phyloP scores from a whole-genome alignment of 257 asterid genomes.

The Przewalskia tangutica region DNA sequence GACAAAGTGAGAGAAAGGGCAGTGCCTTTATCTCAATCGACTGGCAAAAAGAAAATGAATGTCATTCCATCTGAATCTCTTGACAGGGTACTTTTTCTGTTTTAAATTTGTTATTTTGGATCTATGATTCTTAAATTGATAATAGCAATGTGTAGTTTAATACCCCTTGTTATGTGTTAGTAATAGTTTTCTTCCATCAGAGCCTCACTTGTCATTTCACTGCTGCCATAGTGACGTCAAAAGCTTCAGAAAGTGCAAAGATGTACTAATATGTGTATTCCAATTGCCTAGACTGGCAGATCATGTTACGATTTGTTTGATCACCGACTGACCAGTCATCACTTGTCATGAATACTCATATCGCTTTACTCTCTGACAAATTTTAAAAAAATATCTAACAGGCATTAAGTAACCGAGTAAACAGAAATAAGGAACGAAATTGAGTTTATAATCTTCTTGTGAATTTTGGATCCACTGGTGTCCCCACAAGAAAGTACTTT shows the following conservation, averaged over 20 bases:
- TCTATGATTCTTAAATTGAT: not conserved
- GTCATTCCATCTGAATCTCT: constrained; percentile 54
- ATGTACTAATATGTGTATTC: not conserved
- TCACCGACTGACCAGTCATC: not conserved
- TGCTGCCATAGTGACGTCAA: not conserved
- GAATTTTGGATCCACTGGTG: not conserved
- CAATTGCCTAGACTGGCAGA: not conserved
- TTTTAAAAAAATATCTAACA: not conserved
- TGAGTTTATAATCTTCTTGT: not conserved
- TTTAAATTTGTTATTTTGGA: not conserved
- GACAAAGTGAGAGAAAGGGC: constrained; percentile 27
- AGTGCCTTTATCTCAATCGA: constrained; percentile 18
- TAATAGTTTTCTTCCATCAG: not conserved
- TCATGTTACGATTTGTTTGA: not conserved
- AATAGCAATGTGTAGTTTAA: not conserved
- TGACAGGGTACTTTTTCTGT: constrained; percentile 37
- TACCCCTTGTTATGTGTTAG: not conserved
- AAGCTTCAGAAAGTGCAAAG: not conserved
- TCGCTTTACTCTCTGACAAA: not conserved
- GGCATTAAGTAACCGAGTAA: not conserved
- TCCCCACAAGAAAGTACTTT: not conserved
- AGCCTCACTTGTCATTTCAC: not conserved
- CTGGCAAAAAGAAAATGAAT: constrained; percentile 28
- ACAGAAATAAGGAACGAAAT: not conserved
- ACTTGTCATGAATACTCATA: not conserved